A percentile compares a stretch with the other conserved stretches of the same genome.
Conservation (phyloP, 1,284 basidiomycete species). For the Boletus semigastroideus region DNA sequence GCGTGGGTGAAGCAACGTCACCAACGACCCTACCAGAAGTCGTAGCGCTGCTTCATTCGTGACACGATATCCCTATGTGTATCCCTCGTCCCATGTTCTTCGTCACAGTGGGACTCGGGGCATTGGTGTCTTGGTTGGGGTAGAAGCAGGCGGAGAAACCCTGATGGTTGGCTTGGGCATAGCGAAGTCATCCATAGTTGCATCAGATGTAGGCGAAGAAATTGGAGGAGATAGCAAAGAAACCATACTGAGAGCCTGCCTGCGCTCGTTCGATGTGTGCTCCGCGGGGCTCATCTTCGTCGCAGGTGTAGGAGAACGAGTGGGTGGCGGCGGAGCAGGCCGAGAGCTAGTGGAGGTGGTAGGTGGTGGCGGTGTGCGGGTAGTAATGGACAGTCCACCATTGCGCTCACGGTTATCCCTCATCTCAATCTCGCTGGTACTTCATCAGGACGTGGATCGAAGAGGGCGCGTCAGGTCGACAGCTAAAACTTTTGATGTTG, state of each 20-base stretch:
- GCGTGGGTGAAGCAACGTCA: constrained; percentile 69
- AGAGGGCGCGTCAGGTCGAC: no score
- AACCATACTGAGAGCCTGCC: constrained; percentile 77
- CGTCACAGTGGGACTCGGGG: no score
- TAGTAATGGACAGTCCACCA: constrained; percentile 30
- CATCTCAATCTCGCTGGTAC: no score
- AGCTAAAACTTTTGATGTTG: no score
- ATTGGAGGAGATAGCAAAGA: constrained; percentile 44
- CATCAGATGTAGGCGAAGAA: constrained; percentile 57
- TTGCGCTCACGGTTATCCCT: constrained; percentile 29
- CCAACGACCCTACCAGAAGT: constrained; percentile 79
- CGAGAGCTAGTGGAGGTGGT: constrained; percentile 38
- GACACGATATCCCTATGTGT: constrained; percentile 69
- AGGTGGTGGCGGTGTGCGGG: constrained; percentile 49
- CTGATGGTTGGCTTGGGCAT: no score
- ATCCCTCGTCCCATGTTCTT: constrained; percentile 64
- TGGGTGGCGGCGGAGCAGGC: constrained; percentile 39
- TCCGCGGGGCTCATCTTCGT: constrained; percentile 82
- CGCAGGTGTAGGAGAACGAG: constrained; percentile 51
- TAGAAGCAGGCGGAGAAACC: no score
- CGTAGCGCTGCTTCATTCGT: constrained; percentile 76
- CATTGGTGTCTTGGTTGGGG: no score
- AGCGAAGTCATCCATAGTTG: no score
- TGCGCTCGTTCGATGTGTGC: constrained; percentile 73
- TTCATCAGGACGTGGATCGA: no score